These are phyloP conservation scores for Carpinus viminea DNA, from an alignment of 306 rosid species.

Conservation along the genomic window DNA sequence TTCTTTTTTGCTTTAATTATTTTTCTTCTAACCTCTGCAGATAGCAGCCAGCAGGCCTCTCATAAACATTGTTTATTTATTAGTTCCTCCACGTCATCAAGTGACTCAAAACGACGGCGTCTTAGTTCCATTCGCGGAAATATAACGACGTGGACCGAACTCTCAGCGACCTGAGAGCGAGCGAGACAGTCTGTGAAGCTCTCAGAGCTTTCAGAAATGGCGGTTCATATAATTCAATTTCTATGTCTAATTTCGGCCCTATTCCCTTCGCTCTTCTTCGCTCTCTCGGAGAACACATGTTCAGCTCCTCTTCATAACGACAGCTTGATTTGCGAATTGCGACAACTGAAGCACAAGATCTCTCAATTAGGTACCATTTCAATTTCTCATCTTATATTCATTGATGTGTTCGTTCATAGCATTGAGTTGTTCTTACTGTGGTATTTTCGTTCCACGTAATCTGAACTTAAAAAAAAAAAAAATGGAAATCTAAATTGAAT, in stretches of 20 bases:
- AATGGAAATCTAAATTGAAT: background rate
- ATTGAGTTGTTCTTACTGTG: background rate
- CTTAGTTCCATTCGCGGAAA: too few relatives aligned
- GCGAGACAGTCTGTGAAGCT: background rate
- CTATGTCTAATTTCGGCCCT: conserved; percentile 40
- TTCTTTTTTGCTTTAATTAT: too few relatives aligned
- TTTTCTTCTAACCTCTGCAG: too few relatives aligned
- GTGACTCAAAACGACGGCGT: too few relatives aligned
- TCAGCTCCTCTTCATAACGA: conserved; percentile 26
- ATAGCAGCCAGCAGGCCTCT: too few relatives aligned
- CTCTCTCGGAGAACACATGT: conserved; percentile 33
- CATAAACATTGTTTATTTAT: too few relatives aligned
- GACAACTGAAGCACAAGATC: conserved; percentile 58
- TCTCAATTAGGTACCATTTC: conserved; percentile 54
- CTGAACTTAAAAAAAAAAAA: background rate
- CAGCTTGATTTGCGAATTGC: conserved; percentile 37
- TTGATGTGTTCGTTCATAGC: background rate
- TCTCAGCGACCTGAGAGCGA: too few relatives aligned
- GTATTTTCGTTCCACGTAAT: background rate
- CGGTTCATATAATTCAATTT: conserved; percentile 13
- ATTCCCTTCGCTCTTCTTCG: conserved; percentile 26
- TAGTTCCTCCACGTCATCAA: too few relatives aligned
- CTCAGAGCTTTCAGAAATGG: conserved; percentile 14
- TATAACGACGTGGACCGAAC: too few relatives aligned
- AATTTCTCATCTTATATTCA: background rate